phyloP scores from a whole-genome alignment of 148 eudicot genomes.

The Vaccinium myrtillus region DNA sequence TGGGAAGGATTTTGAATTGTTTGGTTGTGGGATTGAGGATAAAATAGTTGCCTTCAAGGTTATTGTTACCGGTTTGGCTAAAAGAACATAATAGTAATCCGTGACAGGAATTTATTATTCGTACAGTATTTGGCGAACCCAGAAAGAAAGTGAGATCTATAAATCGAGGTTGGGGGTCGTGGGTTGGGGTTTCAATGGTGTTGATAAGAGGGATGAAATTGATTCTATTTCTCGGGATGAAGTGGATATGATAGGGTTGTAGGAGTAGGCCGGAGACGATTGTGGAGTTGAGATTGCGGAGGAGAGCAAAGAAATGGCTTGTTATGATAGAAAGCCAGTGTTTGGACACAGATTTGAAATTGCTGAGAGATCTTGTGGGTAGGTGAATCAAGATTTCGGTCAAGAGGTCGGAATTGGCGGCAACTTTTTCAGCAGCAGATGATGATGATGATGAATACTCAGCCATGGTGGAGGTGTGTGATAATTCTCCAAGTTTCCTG shows the following conservation, averaged over 20 bases:
- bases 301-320: neutral
- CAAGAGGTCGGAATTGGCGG: neutral
- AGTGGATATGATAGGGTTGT: too few species aligned
- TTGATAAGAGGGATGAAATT: neutral
- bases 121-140: too few species aligned
- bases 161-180: neutral
- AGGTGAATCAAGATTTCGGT: slow-evolving; percentile 16
- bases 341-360: slow-evolving; percentile 20
- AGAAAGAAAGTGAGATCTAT: neutral
- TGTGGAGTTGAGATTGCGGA: neutral
- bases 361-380: slow-evolving; percentile 15
- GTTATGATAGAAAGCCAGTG: slow-evolving; percentile 16
- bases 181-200: too few species aligned
- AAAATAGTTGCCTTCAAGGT: neutral
- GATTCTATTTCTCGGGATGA: too few species aligned
- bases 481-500: neutral
- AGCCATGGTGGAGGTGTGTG: neutral
- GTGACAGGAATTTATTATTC: neutral
- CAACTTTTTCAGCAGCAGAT: neutral
- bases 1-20: neutral
- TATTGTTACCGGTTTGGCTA: neutral
- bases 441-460: neutral
- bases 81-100: neutral
- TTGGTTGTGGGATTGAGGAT: slow-evolving; percentile 12
- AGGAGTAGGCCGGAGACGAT: neutral